These are phyloP conservation scores for Lepiota venenata DNA, from an alignment of 768 basidiomycete genomes.

Conservation along the genomic window DNA sequence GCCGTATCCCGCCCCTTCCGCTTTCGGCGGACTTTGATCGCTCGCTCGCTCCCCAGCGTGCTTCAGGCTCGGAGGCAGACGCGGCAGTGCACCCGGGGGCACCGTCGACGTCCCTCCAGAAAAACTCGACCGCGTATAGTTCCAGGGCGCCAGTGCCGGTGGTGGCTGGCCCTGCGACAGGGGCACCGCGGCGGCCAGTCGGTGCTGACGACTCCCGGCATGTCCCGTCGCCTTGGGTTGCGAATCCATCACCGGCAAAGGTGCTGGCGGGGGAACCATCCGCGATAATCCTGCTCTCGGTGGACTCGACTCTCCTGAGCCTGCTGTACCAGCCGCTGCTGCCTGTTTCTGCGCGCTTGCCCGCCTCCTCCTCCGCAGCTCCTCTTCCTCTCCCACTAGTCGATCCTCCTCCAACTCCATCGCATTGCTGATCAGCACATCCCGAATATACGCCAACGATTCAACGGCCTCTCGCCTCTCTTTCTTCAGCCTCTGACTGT, in stretches of 20 bases:
- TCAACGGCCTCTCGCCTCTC: constrained; percentile 67
- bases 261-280: constrained; percentile 30
- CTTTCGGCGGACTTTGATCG: constrained; percentile 25
- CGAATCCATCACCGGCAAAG: constrained; percentile 37
- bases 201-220: constrained; percentile 12
- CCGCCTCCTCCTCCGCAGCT: constrained; percentile 35
- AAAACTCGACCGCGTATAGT: constrained; percentile 53
- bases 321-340: too few species aligned
- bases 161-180: constrained; percentile 7
- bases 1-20: constrained; percentile 22
- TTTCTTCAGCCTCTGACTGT: constrained; percentile 34
- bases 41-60: constrained; percentile 22
- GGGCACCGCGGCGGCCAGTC: neutral
- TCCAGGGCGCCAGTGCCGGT: constrained; percentile 45
- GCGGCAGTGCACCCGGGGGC: constrained; percentile 43
- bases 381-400: constrained; percentile 54
- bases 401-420: constrained; percentile 62
- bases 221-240: constrained; percentile 19
- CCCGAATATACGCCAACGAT: constrained; percentile 73
- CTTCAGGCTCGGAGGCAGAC: constrained; percentile 40
- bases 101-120: constrained; percentile 25
- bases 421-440: constrained; percentile 57
- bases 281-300: constrained; percentile 4
- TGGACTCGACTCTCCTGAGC: constrained; percentile 16
- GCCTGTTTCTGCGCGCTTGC: constrained; percentile 24